phyloP scores from a whole-genome alignment of 2,329 filamentous ascomycete genomes.

The Nemania sp. region DNA sequence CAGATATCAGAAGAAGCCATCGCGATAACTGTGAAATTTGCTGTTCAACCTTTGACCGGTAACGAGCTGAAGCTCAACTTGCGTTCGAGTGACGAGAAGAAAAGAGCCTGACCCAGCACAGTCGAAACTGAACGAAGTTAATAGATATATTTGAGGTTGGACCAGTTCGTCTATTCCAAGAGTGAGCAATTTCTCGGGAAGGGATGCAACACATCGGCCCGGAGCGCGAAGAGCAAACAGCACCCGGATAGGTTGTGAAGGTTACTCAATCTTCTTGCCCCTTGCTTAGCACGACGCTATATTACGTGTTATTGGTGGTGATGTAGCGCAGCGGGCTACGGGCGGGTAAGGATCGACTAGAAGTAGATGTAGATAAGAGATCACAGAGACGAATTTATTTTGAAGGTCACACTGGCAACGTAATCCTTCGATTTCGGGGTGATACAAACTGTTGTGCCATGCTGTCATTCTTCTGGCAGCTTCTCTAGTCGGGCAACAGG shows the following conservation, averaged over 20 bases:
- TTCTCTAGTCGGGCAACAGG: background rate
- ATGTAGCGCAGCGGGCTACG: slow-evolving; percentile 3
- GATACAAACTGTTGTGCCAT: background rate
- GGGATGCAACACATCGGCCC: background rate
- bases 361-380: background rate
- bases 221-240: slow-evolving; percentile 11
- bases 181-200: slow-evolving; percentile 14
- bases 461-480: background rate
- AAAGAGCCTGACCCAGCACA: background rate
- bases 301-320: slow-evolving; percentile 13
- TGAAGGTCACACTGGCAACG: background rate
- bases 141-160: slow-evolving; percentile 18
- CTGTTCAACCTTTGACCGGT: slow-evolving; percentile 20
- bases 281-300: slow-evolving; percentile 8
- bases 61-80: slow-evolving; percentile 5
- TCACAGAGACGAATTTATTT: background rate
- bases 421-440: background rate
- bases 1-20: slow-evolving; percentile 31
- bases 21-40: slow-evolving; percentile 29
- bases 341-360: slow-evolving; percentile 3
- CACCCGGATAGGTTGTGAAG: slow-evolving; percentile 1
- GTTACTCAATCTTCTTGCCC: slow-evolving; percentile 3
- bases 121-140: background rate
- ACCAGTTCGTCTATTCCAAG: slow-evolving; percentile 1
- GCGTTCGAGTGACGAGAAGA: background rate